phyloP scores from a whole-genome alignment of 371 early-diverging fungal genomes.

The Lichtheimia ramosa region DNA sequence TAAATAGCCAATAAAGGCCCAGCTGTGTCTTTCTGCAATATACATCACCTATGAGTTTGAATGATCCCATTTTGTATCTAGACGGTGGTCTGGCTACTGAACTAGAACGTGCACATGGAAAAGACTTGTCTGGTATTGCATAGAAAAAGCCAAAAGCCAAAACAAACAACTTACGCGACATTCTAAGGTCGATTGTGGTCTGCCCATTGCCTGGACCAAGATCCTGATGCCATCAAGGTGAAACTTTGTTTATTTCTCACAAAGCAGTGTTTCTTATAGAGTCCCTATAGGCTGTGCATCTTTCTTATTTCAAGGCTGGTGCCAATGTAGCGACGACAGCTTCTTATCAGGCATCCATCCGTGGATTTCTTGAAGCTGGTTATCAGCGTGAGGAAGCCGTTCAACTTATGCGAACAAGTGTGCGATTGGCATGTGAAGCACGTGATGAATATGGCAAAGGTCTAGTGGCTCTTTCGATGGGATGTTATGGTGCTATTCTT shows the following conservation, averaged over 20 bases:
- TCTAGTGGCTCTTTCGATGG: slow-evolving; percentile 54
- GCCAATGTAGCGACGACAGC: slow-evolving; percentile 49
- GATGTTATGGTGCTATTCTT: slow-evolving; percentile 60
- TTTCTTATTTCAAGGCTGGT: slow-evolving; percentile 47
- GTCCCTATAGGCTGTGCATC: slow-evolving; percentile 33
- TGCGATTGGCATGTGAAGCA: slow-evolving; percentile 41
- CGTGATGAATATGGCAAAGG: slow-evolving; percentile 28
- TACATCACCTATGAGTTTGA: slow-evolving; percentile 4
- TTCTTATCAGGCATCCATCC: slow-evolving; percentile 49
- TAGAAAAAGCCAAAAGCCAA: background rate
- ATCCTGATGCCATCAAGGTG: slow-evolving; percentile 51
- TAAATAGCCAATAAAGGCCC: background rate
- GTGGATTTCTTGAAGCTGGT: slow-evolving; percentile 36
- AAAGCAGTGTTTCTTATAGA: background rate
- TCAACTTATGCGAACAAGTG: slow-evolving; percentile 35
- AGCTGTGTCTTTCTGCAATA: background rate
- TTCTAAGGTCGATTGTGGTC: slow-evolving; percentile 44
- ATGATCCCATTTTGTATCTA: slow-evolving; percentile 37
- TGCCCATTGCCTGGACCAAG: slow-evolving; percentile 38
- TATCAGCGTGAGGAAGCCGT: slow-evolving; percentile 28
- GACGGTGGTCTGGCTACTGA: slow-evolving; percentile 58
- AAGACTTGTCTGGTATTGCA: slow-evolving; percentile 37
- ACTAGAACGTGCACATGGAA: slow-evolving; percentile 34
- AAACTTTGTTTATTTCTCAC: background rate
- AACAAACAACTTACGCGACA: background rate